A percentile compares a stretch with the other conserved stretches of the same genome.
These are phyloP conservation scores for Globisporangium ultimum DNA, from an alignment of 352 stramenopile genomes.

Conservation along the genomic window DNA sequence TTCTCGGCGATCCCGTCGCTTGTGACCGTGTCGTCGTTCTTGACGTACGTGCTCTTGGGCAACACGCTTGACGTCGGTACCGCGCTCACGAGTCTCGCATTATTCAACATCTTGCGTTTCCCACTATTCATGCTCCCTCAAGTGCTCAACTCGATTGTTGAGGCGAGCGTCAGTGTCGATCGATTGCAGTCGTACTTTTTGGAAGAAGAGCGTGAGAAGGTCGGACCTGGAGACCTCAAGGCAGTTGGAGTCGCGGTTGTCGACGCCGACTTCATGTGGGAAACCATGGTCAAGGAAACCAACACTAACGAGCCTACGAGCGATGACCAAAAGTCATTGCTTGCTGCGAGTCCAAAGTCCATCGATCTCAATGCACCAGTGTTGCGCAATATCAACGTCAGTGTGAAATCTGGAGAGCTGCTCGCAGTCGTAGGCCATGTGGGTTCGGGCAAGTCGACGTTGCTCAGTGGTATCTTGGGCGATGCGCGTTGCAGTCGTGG, in stretches of 20 bases:
- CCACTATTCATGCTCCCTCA: constrained; percentile 96
- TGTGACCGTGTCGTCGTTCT: constrained; percentile 45
- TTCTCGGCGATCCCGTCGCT: constrained; percentile 50
- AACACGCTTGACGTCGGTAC: constrained; percentile 55
- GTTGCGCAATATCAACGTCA: constrained; percentile 58
- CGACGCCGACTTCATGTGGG: constrained; percentile 63
- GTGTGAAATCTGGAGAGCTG: constrained; percentile 72
- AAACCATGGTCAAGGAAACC: constrained; percentile 24
- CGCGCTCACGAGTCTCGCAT: constrained; percentile 47
- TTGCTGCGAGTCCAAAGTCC: constrained; percentile 9
- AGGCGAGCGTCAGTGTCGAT: constrained; percentile 77
- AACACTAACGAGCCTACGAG: constrained; percentile 27
- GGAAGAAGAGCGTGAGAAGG: constrained; percentile 62
- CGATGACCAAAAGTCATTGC: constrained; percentile 16
- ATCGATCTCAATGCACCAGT: constrained; percentile 29
- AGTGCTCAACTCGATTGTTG: constrained; percentile 93
- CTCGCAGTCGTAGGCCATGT: constrained; percentile 68
- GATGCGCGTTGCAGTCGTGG: constrained; percentile 28
- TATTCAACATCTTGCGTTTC: constrained; percentile 92
- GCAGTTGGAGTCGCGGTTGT: constrained; percentile 32
- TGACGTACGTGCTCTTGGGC: constrained; percentile 50
- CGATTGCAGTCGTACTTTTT: constrained; percentile 56
- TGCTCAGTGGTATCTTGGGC: constrained; percentile 41
- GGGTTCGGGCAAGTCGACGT: constrained; percentile 80
- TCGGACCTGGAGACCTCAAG: constrained; percentile 69